Base-by-base conservation (phyloP, 176 grass and related monocot species). In the Oryza meyeriana region DNA sequence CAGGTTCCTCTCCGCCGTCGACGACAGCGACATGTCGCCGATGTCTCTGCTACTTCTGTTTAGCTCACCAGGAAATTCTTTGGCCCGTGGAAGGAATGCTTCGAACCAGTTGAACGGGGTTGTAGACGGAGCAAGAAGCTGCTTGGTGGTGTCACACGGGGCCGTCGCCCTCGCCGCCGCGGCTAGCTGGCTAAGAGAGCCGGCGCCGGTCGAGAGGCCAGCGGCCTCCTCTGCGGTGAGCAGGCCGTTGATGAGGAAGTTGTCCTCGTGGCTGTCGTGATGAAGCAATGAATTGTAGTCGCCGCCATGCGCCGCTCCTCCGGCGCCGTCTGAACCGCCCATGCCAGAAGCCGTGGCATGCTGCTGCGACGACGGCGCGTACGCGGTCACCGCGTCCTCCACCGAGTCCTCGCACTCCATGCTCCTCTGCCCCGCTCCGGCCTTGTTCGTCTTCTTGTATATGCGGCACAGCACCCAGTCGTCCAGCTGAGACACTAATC, bases 391-490 rank as follows among this genome's bases (percentile, higher is more conserved):
- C 28, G 84, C 84, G 79, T 93, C 85, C 32, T 89, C 90, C 28
- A 86, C 68, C 17, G 81, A 85, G 47, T 61, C 92, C 61, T 94
- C 90, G 81, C 71, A 86, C 12, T 94, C 94, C 32, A 67, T 48
- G 81, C 64, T 83, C 18, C 34, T 82, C 55, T 64, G 79, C 68
- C 55, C 74, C 17, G 16, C 35, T 3, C 62, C 83, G 7, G 71
- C 74, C 71, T 86, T 89, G 92, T 64, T 87, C 77, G 24, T 86
- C 92, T 98, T 98, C 92, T 98, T 98, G 92, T 98, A 98, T 86
- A 95, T 95, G 61, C 95, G 92, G 88, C 92, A 98, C 16, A 98
- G 33, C 59, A 98, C 95, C 95, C 95, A 98, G 76, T 98, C 95
- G 84, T 98, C 95, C 42, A 98, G 79, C 95, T 98, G 87, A 64